Evolutionary conservation across 2,329 filamentous ascomycete species (phyloP), one percentile per base, ranked within the genome.

Genomic region (Plectosphaerella cucumerina): DNA sequence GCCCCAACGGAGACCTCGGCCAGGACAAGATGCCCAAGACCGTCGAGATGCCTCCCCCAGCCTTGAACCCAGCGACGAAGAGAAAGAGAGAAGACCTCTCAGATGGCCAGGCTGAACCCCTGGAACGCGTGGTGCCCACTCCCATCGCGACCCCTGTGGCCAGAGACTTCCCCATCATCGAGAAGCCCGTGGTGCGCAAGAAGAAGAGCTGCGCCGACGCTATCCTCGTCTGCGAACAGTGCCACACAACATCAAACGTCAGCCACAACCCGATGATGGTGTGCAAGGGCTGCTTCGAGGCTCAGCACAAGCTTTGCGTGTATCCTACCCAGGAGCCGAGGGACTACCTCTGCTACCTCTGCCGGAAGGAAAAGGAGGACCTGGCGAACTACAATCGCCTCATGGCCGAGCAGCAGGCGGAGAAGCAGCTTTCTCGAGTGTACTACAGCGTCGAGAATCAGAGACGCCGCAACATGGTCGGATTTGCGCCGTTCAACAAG

Each of bases 401-500:
- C 2, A 18, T 18, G 39, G 39, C 39, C 6, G 39, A 42, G 39
- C 10, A 12, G 39, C n/a, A 42, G 39, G 39, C 17, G 39, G n/a
- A 18, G 5, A 12, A 42, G 39, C n/a, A 17, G n/a, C n/a, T 18
- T 6, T 17, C 39, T 44, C 39, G 51, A 43, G 43, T 45, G 56
- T 45, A 43, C 52, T 43, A 45, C 61, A 58, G 33, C n/a, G 59
- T 69, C 3, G 65, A 69, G 4, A 59, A 48, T 18, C 49, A 66
- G 35, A 62, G 69, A 15, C 56, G 63, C 42, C 65, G 60, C 49
- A 60, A 62, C 12, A 58, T 73, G n/a, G 62, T 62, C 2, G 46
- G 56, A 1, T 54, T 73, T 11, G 68, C 68, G 1, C 53, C 56
- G 15, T 68, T 71, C 3, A 64, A 63, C 39, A 72, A 68, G 44